Evolutionary conservation across 2,329 filamentous ascomycete genomes (phyloP).

Genomic region (Eutypella sp.): DNA sequence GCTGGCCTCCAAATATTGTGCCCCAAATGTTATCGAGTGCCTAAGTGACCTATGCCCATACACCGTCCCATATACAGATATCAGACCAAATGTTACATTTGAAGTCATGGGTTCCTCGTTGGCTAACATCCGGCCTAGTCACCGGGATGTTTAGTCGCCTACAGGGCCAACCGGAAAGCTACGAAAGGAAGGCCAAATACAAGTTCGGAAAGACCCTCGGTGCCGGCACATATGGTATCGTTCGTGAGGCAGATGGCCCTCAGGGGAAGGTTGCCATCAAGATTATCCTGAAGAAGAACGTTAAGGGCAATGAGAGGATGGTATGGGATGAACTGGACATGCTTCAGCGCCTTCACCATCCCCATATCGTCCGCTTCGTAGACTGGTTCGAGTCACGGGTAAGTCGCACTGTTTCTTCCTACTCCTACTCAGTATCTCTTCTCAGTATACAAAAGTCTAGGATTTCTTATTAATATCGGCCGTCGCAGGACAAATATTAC

Average conservation of each 20-base stretch:
- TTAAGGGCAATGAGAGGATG: conserved; percentile 97
- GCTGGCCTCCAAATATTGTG: background rate
- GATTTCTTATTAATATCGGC: background rate
- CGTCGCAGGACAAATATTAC: conserved; percentile 89
- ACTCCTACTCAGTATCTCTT: background rate
- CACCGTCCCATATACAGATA: no score
- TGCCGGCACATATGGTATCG: conserved; percentile 96
- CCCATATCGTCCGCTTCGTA: conserved; percentile 93
- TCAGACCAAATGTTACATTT: background rate
- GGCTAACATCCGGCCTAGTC: conserved; percentile 47
- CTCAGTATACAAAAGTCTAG: no score
- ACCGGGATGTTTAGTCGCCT: conserved; percentile 91
- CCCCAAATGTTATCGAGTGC: background rate
- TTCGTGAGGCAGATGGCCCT: conserved; percentile 85
- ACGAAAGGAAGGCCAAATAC: conserved; percentile 97
- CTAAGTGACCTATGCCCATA: background rate
- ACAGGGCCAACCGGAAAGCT: conserved; percentile 93
- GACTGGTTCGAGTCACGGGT: conserved; percentile 99
- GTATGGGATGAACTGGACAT: conserved; percentile 96
- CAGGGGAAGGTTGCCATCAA: conserved; percentile 89
- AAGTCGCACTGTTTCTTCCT: conserved; percentile 33
- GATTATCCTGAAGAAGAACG: conserved; percentile 99
- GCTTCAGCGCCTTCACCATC: conserved; percentile 84
- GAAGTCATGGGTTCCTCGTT: background rate
- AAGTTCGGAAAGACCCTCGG: conserved; percentile 89